Evolutionary conservation across 1,284 basidiomycete species (phyloP), one percentile per base, ranked within the genome.

Genomic region (Laetiporus sulphureus): DNA sequence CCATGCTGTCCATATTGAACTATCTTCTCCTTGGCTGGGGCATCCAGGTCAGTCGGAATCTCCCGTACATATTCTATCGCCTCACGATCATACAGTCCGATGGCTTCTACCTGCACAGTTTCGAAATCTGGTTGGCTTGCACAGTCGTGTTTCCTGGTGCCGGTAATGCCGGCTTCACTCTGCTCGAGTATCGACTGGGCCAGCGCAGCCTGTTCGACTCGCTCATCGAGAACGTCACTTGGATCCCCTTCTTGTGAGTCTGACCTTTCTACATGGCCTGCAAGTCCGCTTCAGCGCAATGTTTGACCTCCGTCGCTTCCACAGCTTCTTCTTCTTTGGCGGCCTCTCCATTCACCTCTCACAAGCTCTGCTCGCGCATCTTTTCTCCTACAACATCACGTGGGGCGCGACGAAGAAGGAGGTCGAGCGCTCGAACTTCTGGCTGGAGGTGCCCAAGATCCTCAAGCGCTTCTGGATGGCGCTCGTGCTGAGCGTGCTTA

Each of bases 391-490:
- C 63, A 79, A 91, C 62, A 92, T 92, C 68, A 77, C 73, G 8
- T 91, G 85, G 85, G 76, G 75, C 11, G 83, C 83, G 18, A 86
- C 83, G 2, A 81, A 76, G 60, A 88, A 88, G 68, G 86, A 89
- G 57, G 83, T 86, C 40, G 80, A 87, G 60, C 71, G 77, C 40
- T 86, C 80, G 12, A 91, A 91, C 61, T 91, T 92, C 69, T 92
- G 88, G 77, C 75, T 83, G 39, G 90, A 93, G 60, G 79, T 91
- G 6, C 91, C 91, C 0, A 77, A 73, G 47, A 91, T 91, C 59
- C 65, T 81, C 57, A 78, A 81, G 51, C 75, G 84, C 12, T 87
- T 88, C 65, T 78, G 83, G 62, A 55, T 79, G 18, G 68, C 79
- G 33, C 68, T 92, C 45, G 44, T 76, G 20, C 47, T 89, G 31